These are phyloP conservation scores for Phytophthora syringae DNA, from an alignment of 352 stramenopile genomes.

Conservation along the genomic window DNA sequence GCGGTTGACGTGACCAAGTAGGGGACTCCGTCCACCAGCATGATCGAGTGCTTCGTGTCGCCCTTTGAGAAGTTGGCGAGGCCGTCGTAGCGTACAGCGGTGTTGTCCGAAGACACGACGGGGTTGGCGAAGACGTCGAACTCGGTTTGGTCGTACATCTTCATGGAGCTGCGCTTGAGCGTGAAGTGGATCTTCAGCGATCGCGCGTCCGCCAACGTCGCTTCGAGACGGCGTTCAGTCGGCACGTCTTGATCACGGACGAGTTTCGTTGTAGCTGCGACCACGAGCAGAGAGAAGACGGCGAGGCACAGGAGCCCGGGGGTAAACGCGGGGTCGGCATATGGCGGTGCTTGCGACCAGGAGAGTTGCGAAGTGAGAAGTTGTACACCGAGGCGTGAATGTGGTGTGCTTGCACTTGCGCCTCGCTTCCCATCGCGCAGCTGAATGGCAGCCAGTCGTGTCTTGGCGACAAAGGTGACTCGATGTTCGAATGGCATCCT, in stretches of 20 bases:
- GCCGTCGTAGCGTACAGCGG: slow-evolving; percentile 38
- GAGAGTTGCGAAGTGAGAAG: slow-evolving; percentile 19
- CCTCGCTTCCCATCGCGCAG: slow-evolving; percentile 14
- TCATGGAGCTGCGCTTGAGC: slow-evolving; percentile 41
- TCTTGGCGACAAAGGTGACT: slow-evolving; percentile 10
- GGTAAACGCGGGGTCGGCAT: slow-evolving; percentile 6
- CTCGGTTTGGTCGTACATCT: slow-evolving; percentile 32
- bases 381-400: neutral
- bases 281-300: slow-evolving; percentile 12
- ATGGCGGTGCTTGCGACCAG: neutral
- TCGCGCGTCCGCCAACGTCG: slow-evolving; percentile 24
- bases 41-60: slow-evolving; percentile 25
- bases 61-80: slow-evolving; percentile 25
- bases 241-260: neutral
- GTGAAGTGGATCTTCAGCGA: slow-evolving; percentile 38
- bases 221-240: neutral
- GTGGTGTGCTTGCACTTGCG: slow-evolving; percentile 8
- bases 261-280: slow-evolving; percentile 5
- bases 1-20: slow-evolving; percentile 31
- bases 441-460: slow-evolving; percentile 16
- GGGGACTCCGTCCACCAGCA: slow-evolving; percentile 33
- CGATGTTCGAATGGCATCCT: slow-evolving; percentile 8
- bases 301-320: slow-evolving; percentile 6
- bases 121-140: slow-evolving; percentile 46
- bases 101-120: slow-evolving; percentile 23